These are phyloP conservation scores for Artomyces pyxidatus DNA, from an alignment of 768 basidiomycete species.

Conservation along the genomic window DNA sequence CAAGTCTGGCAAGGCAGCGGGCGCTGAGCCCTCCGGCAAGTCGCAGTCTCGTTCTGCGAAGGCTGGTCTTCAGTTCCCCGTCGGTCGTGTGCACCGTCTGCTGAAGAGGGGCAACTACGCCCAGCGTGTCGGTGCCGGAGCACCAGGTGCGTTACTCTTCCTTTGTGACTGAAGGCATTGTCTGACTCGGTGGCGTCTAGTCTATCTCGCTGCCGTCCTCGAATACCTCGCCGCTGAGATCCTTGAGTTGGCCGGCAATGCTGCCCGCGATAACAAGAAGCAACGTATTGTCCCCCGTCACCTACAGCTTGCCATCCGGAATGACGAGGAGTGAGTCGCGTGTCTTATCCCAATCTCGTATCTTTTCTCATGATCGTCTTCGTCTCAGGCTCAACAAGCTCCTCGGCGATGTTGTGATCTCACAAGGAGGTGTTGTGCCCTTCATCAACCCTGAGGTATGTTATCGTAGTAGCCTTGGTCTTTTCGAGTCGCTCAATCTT, in stretches of 20 bases:
- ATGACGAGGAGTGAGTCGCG: constrained; percentile 74
- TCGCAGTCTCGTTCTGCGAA: constrained; percentile 64
- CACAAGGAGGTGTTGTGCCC: constrained; percentile 90
- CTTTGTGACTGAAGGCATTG: not conserved
- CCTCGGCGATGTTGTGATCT: constrained; percentile 81
- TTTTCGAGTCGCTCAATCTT: no score
- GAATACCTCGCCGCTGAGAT: constrained; percentile 93
- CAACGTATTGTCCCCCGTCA: constrained; percentile 93
- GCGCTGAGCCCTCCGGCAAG: constrained; percentile 41
- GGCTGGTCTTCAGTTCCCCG: constrained; percentile 81
- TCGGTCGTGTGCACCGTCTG: constrained; percentile 89
- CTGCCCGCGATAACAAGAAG: constrained; percentile 80
- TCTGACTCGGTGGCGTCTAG: constrained; percentile 27
- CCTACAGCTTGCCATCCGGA: constrained; percentile 86
- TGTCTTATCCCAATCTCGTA: constrained; percentile 2
- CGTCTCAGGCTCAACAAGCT: constrained; percentile 53
- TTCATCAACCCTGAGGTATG: constrained; percentile 70
- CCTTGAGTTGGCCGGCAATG: constrained; percentile 85
- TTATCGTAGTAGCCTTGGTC: no score
- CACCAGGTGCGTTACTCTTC: constrained; percentile 48
- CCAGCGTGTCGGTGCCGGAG: constrained; percentile 81
- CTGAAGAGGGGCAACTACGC: constrained; percentile 83
- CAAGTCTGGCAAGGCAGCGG: constrained; percentile 52
- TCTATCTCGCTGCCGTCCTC: constrained; percentile 85
- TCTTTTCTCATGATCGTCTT: not conserved